phyloP scores from a whole-genome alignment of 2,329 filamentous ascomycete species.

The Karstenula rhodostoma region DNA sequence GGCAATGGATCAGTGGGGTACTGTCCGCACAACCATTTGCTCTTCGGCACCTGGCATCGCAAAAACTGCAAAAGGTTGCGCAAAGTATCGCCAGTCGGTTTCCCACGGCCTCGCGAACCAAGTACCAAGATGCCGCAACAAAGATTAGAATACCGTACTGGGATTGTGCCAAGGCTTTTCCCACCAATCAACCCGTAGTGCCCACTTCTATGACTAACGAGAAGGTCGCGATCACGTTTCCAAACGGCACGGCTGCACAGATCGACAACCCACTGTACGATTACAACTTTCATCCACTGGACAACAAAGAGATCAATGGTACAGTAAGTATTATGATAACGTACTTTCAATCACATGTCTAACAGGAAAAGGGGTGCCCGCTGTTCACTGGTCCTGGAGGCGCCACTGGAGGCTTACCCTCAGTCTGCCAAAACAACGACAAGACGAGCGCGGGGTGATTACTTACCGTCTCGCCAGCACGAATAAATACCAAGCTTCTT shows the following conservation, averaged over 20 bases:
- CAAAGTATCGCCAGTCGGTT: slow-evolving; percentile 20
- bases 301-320: slow-evolving; percentile 52
- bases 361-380: slow-evolving; percentile 14
- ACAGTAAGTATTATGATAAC: slow-evolving; percentile 49
- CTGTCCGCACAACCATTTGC: slow-evolving; percentile 76
- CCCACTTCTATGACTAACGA: slow-evolving; percentile 47
- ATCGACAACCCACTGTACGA: slow-evolving; percentile 31
- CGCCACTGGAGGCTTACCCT: slow-evolving; percentile 65
- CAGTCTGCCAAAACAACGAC: slow-evolving; percentile 57
- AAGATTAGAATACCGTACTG: slow-evolving; percentile 30
- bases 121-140: slow-evolving; percentile 25
- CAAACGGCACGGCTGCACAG: slow-evolving; percentile 16
- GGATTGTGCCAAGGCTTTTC: slow-evolving; percentile 29
- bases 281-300: slow-evolving; percentile 45
- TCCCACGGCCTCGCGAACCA: slow-evolving; percentile 6
- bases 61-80: slow-evolving; percentile 26
- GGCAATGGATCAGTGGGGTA: slow-evolving; percentile 62
- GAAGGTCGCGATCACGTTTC: slow-evolving; percentile 24
- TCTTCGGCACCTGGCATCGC: slow-evolving; percentile 88
- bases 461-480: slow-evolving; percentile 15
- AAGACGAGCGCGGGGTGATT: slow-evolving; percentile 15
- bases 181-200: slow-evolving; percentile 32
- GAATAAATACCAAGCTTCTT: slow-evolving; percentile 13
- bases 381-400: slow-evolving; percentile 18
- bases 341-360: neutral